Evolutionary conservation across 129 eudicot genomes (phyloP).

Genomic region (Pittosporum tobira): DNA sequence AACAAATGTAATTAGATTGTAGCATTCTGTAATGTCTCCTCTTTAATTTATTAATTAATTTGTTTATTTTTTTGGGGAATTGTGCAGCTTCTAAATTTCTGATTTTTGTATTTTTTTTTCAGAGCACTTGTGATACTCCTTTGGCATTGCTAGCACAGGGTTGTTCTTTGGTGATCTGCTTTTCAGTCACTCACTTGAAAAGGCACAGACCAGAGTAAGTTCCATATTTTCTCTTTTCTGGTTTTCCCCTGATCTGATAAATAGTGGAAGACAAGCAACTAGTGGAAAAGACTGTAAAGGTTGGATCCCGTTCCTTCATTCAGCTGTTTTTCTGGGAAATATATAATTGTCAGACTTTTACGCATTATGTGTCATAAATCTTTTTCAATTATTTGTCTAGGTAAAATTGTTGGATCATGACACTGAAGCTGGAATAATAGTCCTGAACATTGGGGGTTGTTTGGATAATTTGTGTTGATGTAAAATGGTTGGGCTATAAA

Average conservation of each 20-base stretch:
- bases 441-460: too few species aligned
- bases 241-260: background rate
- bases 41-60: background rate
- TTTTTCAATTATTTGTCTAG: too few species aligned
- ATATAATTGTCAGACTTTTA: too few species aligned
- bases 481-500: too few species aligned
- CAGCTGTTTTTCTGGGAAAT: background rate
- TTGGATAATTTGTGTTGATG: too few species aligned
- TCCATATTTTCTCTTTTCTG: background rate
- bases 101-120: conserved; percentile 11
- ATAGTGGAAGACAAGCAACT: background rate
- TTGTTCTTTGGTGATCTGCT: conserved; percentile 27
- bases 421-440: too few species aligned
- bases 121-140: conserved; percentile 76
- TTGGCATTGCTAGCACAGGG: conserved; percentile 49
- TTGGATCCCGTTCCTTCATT: background rate
- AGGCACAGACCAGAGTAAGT: conserved; percentile 46
- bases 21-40: too few species aligned
- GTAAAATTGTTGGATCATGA: too few species aligned
- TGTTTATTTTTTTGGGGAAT: background rate
- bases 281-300: background rate
- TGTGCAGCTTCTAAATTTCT: background rate
- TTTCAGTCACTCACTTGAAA: conserved; percentile 22
- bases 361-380: background rate
- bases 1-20: too few species aligned